phyloP scores from a whole-genome alignment of 2,329 filamentous ascomycete species.

The Beauveria sp. region DNA sequence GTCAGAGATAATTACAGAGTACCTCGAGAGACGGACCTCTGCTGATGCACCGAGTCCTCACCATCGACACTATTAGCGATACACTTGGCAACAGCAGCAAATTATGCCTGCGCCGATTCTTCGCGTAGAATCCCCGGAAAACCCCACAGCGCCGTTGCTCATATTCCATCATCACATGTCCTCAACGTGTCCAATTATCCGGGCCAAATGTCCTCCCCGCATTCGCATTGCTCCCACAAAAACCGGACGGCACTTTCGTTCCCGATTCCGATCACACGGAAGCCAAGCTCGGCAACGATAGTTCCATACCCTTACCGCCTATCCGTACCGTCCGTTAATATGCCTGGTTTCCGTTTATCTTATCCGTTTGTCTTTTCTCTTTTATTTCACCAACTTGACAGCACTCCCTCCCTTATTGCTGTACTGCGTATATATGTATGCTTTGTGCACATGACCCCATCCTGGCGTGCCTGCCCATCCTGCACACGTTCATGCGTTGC shows the following conservation, averaged over 20 bases:
- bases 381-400: background rate
- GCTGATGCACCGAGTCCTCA: background rate
- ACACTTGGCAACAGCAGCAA: background rate
- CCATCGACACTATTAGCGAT: background rate
- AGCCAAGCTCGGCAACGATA: background rate
- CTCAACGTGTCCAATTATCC: background rate
- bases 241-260: background rate
- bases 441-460: background rate
- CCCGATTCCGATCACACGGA: slow-evolving; percentile 11
- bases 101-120: too few relatives aligned
- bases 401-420: background rate
- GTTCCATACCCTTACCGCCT: background rate
- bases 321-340: background rate
- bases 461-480: background rate
- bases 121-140: too few relatives aligned
- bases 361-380: background rate
- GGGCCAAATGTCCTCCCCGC: background rate
- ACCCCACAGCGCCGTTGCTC: too few relatives aligned
- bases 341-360: background rate
- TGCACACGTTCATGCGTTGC: background rate
- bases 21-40: background rate
- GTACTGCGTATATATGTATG: background rate
- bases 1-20: background rate
- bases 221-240: background rate
- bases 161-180: background rate